phyloP scores from a whole-genome alignment of 352 stramenopile genomes.

The Globisporangium uncinulatum region DNA sequence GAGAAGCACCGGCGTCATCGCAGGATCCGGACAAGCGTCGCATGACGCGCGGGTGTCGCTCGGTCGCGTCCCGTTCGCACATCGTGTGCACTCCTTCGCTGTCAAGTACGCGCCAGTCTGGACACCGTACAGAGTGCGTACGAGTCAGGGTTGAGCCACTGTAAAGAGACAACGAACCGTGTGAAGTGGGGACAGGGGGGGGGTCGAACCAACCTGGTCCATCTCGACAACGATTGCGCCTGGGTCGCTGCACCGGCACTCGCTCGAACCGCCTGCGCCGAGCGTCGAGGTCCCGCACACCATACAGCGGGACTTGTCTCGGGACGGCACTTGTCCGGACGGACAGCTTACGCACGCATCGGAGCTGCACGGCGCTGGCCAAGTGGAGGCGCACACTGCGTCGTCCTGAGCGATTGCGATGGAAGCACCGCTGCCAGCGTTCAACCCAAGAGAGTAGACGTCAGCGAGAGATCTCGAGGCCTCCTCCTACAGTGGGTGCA shows the following conservation, averaged over 20 bases:
- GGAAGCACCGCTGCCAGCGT: slow-evolving; percentile 10
- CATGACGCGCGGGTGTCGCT: slow-evolving; percentile 45
- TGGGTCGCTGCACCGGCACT: slow-evolving; percentile 37
- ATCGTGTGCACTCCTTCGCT: slow-evolving; percentile 60
- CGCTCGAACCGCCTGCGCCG: slow-evolving; percentile 22
- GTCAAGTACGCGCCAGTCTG: slow-evolving; percentile 46
- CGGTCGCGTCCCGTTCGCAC: slow-evolving; percentile 30
- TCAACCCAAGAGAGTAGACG: not conserved
- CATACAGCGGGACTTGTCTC: slow-evolving; percentile 43
- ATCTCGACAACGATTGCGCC: slow-evolving; percentile 55
- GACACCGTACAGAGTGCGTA: not conserved
- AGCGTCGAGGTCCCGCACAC: slow-evolving; percentile 57
- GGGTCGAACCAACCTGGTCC: slow-evolving; percentile 20
- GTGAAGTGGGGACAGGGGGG: not conserved
- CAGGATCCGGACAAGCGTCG: slow-evolving; percentile 57
- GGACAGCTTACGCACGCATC: slow-evolving; percentile 37
- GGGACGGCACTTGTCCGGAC: slow-evolving; percentile 27
- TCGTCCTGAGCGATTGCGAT: slow-evolving; percentile 23
- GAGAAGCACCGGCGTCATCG: slow-evolving; percentile 56
- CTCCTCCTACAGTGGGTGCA: not conserved
- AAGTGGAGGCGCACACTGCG: slow-evolving; percentile 42
- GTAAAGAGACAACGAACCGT: not conserved
- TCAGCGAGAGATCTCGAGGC: not conserved
- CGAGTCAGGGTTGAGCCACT: not conserved
- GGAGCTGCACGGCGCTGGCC: slow-evolving; percentile 55